Evolutionary conservation across 2,329 filamentous ascomycete genomes (phyloP).

Genomic region (Myriosclerotinia scirpicola): DNA sequence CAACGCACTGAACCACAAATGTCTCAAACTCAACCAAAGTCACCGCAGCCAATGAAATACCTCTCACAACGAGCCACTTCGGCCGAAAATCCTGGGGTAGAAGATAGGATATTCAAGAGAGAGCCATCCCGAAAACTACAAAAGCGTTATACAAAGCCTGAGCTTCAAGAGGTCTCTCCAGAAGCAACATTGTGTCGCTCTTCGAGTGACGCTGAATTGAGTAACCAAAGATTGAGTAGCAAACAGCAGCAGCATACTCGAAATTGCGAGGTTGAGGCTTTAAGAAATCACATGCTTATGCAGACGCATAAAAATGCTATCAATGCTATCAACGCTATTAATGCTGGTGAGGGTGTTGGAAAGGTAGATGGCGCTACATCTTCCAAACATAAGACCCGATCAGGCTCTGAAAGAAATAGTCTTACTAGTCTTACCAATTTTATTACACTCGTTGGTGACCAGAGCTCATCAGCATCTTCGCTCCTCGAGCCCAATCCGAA

Average conservation of each 20-base stretch:
- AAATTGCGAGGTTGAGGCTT: neutral
- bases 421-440: neutral
- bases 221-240: neutral
- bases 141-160: conserved; percentile 12
- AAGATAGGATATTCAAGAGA: conserved; percentile 7
- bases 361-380: conserved; percentile 11
- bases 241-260: neutral
- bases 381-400: neutral
- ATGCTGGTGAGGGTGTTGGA: neutral
- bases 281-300: conserved; percentile 5
- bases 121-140: conserved; percentile 7
- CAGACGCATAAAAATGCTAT: neutral
- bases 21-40: conserved; percentile 10
- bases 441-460: neutral
- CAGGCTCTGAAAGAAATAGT: conserved; percentile 4
- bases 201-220: neutral
- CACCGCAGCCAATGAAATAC: conserved; percentile 34
- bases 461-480: neutral
- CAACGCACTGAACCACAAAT: conserved; percentile 2
- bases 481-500: neutral
- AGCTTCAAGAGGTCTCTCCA: conserved; percentile 13
- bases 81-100: conserved; percentile 8
- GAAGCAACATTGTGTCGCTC: neutral
- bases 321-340: conserved; percentile 1
- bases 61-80: conserved; percentile 19